These are phyloP conservation scores for Gentiana straminea DNA, from an alignment of 257 asterid genomes.

Conservation along the genomic window DNA sequence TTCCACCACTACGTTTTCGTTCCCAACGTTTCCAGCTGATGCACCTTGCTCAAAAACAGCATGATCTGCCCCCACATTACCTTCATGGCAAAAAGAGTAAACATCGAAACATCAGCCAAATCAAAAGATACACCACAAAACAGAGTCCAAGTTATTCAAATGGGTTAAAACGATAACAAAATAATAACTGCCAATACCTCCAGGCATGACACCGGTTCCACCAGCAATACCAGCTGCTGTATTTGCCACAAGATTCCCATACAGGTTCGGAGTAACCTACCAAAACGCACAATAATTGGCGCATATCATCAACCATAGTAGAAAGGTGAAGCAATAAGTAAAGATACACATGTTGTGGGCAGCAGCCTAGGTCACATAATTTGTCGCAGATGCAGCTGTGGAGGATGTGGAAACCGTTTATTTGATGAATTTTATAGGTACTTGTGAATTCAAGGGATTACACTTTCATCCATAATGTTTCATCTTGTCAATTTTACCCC, in stretches of 20 bases:
- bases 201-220: conserved; percentile 98
- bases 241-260: conserved; percentile 83
- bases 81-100: conserved; percentile 23
- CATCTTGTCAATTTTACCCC: too few species aligned
- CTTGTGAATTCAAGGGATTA: too few species aligned
- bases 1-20: conserved; percentile 43
- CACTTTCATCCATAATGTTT: too few species aligned
- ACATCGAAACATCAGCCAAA: background rate
- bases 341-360: too few species aligned
- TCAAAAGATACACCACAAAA: background rate
- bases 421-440: too few species aligned
- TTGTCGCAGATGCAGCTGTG: too few species aligned
- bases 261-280: conserved; percentile 96
- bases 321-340: background rate
- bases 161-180: background rate
- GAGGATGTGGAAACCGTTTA: too few species aligned
- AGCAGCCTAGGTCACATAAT: too few species aligned
- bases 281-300: conserved; percentile 7
- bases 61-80: conserved; percentile 90
- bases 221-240: conserved; percentile 99
- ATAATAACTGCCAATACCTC: conserved; percentile 36
- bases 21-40: conserved; percentile 96
- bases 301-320: background rate
- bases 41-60: conserved; percentile 98
- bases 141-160: too few species aligned